Evolutionary conservation across 768 basidiomycete species (phyloP), one percentile per base, ranked within the genome.

Genomic region (Cytidiella melzeri): DNA sequence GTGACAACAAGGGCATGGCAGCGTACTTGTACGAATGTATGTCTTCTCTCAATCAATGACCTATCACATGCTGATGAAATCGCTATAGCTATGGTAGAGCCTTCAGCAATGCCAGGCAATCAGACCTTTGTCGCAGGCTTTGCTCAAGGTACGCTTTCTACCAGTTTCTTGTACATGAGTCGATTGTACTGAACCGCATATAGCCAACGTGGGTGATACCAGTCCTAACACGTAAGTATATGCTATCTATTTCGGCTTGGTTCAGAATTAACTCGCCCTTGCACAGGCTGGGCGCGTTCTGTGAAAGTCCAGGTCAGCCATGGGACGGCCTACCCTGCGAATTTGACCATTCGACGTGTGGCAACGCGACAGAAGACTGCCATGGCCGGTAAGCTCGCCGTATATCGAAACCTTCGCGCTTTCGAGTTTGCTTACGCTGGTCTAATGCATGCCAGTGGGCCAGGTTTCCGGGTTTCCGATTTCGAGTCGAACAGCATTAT

Each of bases 1-100:
- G 75, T 3, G 88, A 90, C 64, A 90, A 90, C 69, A 90, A 91
- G 63, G 88, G 88, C 36, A 88, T 90, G 85, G 86, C 87, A 3
- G 86, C 86, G 6, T 83, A 77, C 63, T 61, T 89, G 15, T 91
- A 87, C 52, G 88, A 90, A 73, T 68, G 83, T 84, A 50, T 43
- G 74, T 48, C 19, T 1, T 43, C 24, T 30, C 12, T 34, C 15
- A 7, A 24, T 20, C n/a, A 24, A 43, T 45, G 21, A n/a, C 20
- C 44, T 41, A n/a, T 11, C n/a, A 24, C 28, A 39, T 36, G 45
- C 20, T 23, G 39, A 37, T 30, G 43, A 50, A 26, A 30, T 41
- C 56, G 34, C 27, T 24, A 3, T 52, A 87, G 83, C 81, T 18
- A 74, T 70, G 46, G 72, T 79, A 0, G 84, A 88, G 58, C 86